Percentiles rank a stretch among this genome's conserved stretches.
Conservation (phyloP, 164 flowering plant genomes). For the Berberis thunbergii region DNA sequence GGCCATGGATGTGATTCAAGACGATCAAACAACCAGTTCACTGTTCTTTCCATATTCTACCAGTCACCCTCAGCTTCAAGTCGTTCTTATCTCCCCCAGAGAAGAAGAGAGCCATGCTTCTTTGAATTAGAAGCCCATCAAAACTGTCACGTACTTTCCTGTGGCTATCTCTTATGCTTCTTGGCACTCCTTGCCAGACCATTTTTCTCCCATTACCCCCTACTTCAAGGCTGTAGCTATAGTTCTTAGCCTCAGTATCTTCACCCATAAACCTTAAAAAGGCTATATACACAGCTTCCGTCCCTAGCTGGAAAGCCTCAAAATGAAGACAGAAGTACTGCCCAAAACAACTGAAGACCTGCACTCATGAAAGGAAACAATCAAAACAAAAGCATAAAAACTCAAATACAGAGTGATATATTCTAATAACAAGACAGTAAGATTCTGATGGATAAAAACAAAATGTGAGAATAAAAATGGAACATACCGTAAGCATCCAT, state of each 20-base stretch:
- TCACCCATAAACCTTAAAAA: slow-evolving; percentile 62
- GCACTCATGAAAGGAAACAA: neutral
- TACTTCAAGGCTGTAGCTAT: slow-evolving; percentile 49
- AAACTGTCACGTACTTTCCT: slow-evolving; percentile 54
- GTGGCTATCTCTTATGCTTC: slow-evolving; percentile 57
- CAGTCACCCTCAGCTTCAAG: slow-evolving; percentile 51
- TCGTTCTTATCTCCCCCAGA: slow-evolving; percentile 56
- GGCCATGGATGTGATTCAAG: neutral
- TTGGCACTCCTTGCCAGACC: slow-evolving; percentile 51
- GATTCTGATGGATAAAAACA: neutral
- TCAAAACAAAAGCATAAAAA: slow-evolving; percentile 8
- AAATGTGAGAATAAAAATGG: neutral
- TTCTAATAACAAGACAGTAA: neutral
- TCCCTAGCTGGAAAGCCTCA: slow-evolving; percentile 53
- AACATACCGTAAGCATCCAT: slow-evolving; percentile 86
- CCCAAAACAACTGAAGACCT: slow-evolving; percentile 68
- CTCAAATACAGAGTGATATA: slow-evolving; percentile 6
- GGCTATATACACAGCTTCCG: slow-evolving; percentile 52
- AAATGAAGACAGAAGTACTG: slow-evolving; percentile 59
- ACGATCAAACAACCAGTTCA: neutral
- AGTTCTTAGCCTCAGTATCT: slow-evolving; percentile 49
- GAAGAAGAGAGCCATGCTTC: slow-evolving; percentile 55
- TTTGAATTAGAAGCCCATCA: slow-evolving; percentile 52
- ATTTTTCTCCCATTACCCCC: slow-evolving; percentile 52
- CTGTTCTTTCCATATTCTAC: slow-evolving; percentile 56